Base-by-base conservation (phyloP, 108 stramenopile genomes). In the Nitzschia sp. region DNA sequence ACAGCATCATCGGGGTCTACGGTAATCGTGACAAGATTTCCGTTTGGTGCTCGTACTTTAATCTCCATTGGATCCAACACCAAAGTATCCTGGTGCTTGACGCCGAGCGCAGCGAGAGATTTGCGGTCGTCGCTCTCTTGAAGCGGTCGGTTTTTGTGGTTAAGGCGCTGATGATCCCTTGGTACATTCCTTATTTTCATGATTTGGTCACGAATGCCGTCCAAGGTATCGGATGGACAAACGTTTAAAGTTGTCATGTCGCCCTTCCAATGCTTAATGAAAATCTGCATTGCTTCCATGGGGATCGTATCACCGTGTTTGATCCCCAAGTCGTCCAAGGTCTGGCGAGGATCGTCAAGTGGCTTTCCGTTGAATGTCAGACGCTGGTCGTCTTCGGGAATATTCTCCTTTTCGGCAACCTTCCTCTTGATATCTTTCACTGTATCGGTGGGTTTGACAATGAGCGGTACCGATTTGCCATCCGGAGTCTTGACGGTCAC, bases 101-200 rank as follows among this genome's bases (percentile, higher is more conserved):
- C 62, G 0, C 46, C 46, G 32, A 32, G 32, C 2, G 42, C n/a
- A 15, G 21, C 15, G 15, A 75, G 54, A 21, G 74, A 68, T 18
- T 55, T 66, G 6, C 27, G 3, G 49, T 51, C 21, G 49, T 51
- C 21, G 8, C 15, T 42, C 19, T 34, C 27, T 38, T 42, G 46
- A 18, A 75, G 49, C 3, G 51, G 79, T 74, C 82, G 85, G 45
- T 84, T 82, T 13, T 88, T 75, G 66, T 86, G 87, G 54, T 77
- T 83, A 35, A 84, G 58, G 32, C 83, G 79, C 54, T 86, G 90
- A 31, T 86, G 30, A 15, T 78, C 33, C 21, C 11, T 26, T 9
- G 65, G 71, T 35, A 81, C 67, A 18, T 32, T 38, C 18, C 46
- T 25, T 15, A 48, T 23, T 24, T 68, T 62, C 15, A 28, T 19